A percentile compares a stretch with the other conserved stretches of the same genome.
Conservation (phyloP, 352 stramenopile species). For the Saprolegnia parasitica region DNA sequence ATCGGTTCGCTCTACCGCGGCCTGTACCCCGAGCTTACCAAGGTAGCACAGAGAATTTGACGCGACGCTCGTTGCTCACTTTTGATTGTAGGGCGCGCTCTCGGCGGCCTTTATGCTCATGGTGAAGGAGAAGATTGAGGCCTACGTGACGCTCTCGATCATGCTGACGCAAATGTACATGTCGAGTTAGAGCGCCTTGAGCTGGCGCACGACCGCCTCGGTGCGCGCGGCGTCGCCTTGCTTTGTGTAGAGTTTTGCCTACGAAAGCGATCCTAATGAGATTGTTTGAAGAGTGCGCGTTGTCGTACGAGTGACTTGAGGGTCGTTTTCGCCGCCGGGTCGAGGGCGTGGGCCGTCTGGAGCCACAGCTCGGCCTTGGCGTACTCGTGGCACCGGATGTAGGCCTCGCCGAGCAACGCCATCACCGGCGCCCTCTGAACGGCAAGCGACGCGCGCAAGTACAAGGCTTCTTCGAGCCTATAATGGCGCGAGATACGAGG, state of each 20-base stretch:
- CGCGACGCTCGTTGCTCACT: background rate
- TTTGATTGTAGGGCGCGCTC: conserved; percentile 79
- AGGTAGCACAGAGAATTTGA: conserved; percentile 34
- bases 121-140: conserved; percentile 97
- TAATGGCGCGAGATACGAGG: background rate
- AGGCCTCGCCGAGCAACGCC: conserved; percentile 30
- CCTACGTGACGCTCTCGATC: conserved; percentile 80
- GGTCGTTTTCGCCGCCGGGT: conserved; percentile 21
- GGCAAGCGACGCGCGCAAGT: background rate
- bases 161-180: conserved; percentile 38
- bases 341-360: conserved; percentile 31
- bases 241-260: conserved; percentile 30
- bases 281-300: background rate
- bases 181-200: conserved; percentile 19
- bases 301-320: conserved; percentile 32
- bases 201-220: background rate
- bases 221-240: conserved; percentile 1
- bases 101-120: conserved; percentile 96
- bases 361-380: conserved; percentile 35
- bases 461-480: conserved; percentile 33
- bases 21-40: conserved; percentile 91
- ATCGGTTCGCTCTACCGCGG: conserved; percentile 89
- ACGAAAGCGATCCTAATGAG: background rate
- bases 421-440: conserved; percentile 19
- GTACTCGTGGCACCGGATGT: conserved; percentile 27